Conservation (phyloP, 1,139 yeast genomes). For the Magnusiomyces magnusii region DNA sequence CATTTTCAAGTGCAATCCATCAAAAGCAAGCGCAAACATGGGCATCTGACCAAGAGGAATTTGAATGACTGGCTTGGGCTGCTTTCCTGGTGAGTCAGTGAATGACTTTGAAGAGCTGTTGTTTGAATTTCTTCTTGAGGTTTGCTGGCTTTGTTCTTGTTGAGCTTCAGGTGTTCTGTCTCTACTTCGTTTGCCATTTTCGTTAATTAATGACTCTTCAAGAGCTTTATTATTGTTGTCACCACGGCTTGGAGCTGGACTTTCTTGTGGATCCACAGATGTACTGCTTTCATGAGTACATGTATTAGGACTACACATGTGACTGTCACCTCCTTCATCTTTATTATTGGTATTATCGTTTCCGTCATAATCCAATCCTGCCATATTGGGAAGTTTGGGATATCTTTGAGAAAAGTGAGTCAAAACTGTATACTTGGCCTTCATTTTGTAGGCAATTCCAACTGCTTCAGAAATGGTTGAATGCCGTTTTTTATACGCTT, state of each 20-base stretch:
- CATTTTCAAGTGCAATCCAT: constrained; percentile 47
- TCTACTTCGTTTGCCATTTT: constrained; percentile 11
- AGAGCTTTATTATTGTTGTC: background rate
- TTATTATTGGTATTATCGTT: background rate
- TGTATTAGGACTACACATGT: background rate
- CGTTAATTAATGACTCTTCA: background rate
- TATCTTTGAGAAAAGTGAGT: constrained; percentile 94
- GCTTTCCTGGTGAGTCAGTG: background rate
- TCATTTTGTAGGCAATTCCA: constrained; percentile 60
- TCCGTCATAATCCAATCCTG: constrained; percentile 14
- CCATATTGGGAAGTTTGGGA: constrained; percentile 53
- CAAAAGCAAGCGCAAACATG: constrained; percentile 46
- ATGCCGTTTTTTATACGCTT: constrained; percentile 77
- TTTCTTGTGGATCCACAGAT: background rate
- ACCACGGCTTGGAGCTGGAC: background rate
- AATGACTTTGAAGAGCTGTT: background rate
- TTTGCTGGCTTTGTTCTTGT: background rate
- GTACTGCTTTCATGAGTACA: background rate
- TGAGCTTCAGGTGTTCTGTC: constrained; percentile 5
- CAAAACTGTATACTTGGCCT: constrained; percentile 59
- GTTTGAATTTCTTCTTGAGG: background rate
- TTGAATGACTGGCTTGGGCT: background rate
- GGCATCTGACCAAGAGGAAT: constrained; percentile 16
- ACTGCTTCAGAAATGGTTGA: constrained; percentile 90
- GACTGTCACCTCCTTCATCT: too few species aligned